Base-by-base conservation (phyloP, 441 rosid species). In the Croton setiger region DNA sequence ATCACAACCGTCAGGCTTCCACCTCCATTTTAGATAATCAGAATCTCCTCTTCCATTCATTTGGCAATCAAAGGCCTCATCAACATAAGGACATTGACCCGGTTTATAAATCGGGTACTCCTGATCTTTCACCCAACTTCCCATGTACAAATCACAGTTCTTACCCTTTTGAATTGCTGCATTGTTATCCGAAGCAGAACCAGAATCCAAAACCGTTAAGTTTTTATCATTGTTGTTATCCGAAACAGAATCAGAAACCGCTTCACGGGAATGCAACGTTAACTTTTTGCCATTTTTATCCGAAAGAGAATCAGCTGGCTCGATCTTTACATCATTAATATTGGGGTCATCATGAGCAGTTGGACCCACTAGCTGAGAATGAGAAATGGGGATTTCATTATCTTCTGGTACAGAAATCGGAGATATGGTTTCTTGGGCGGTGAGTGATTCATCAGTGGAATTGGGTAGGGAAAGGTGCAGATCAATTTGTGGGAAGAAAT, bases 1-100 rank as follows among this genome's bases (percentile, higher is more conserved):
- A 71, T 89, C 88, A 74, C 97, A 93, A 51, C 75, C 95, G 53
- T 94, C 77, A 39, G 98, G 98, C 85, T 89, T 86, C 98, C 98
- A 94, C 44, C 85, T 79, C 98, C 95, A 91, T 41, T 74, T 73
- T 31, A 91, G 79, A 82, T 89, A 94, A 8, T 80, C 86, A 0
- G 91, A 80, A 81, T 89, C 98, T 4, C 57, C 71, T 68, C 98
- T 85, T 35, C 96, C 97, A 55, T 91, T 94, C 63, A 63, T 72
- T 63, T 88, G 95, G 81, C 98, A 91, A 79, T 87, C 96, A 73
- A 84, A 91, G 71, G 92, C 92, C 67, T 86, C 95, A 45, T 94
- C 98, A 0, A 94, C 96, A 21, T 81, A 89, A 48, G 97, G 92
- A 80, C 97, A 94, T 18, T 95, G 84, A 61, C 86, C 89, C 3